Base-by-base conservation (phyloP, 257 asterid species). In the Solanum ossicruentum region DNA sequence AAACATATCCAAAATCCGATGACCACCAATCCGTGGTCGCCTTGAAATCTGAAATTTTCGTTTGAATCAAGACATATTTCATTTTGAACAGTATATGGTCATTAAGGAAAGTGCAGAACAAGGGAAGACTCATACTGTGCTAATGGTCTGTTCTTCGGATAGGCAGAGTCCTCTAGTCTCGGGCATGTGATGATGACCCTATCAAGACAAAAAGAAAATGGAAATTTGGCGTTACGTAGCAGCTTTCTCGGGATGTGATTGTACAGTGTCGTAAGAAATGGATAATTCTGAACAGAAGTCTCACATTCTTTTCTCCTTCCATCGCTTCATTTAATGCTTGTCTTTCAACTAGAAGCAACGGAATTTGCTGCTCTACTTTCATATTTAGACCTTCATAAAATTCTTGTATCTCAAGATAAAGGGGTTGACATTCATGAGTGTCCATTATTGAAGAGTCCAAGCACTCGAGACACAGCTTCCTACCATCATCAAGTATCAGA, bases 361-460 rank as follows among this genome's bases (percentile, higher is more conserved):
- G 99, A 83, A 97, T 84, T 88, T 94, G 97, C 93, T 97, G 99
- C 95, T 93, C 98, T 83, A 97, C 93, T 85, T 97, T 97, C 99
- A 97, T 97, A 92, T 90, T 90, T 86, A 97, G 87, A 41, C 99
- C 98, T 89, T 97, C 99, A 10, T 94, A 97, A 84, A 97, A 97
- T 13, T 95, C 98, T 91, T 92, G 99, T 80, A 97, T 97, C 86
- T 97, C 99, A 52, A 95, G 90, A 88, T 97, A 94, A 43, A 97
- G 97, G 84, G 98, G 98, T 75, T 95, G 99, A 87, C 99, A 97
- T 84, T 97, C 99, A 45, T 92, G 94, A 9, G 98, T 95, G 84
- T 97, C 99, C 99, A 97, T 94, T 87, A 97, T 94, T 67, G 99
- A 90, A n/a, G 98, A 97, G 90, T 97, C 98, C 90, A 95, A 87